Percentiles rank a stretch among this genome's conserved stretches.
Evolutionary conservation across 192 early-diverging fungal species (phyloP).

Genomic region (Rhizophagus sp.): DNA sequence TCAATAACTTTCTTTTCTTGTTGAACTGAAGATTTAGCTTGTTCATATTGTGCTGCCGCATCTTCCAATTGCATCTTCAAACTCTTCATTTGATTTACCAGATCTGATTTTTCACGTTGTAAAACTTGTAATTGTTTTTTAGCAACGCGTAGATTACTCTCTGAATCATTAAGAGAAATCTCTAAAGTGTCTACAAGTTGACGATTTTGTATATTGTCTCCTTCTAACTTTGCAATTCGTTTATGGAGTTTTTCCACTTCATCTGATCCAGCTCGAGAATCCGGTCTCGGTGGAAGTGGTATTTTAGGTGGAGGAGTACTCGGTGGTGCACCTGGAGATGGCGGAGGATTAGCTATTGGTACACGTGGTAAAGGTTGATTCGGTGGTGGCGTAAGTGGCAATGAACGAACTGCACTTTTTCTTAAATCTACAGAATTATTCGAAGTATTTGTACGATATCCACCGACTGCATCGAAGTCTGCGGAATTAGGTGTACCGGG

Average conservation of each 20-base stretch:
- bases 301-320: background rate
- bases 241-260: slow-evolving; percentile 37
- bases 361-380: slow-evolving; percentile 14
- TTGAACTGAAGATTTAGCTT: slow-evolving; percentile 24
- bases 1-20: slow-evolving; percentile 44
- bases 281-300: background rate
- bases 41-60: slow-evolving; percentile 36
- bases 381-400: slow-evolving; percentile 18
- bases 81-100: slow-evolving; percentile 40
- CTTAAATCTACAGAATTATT: background rate
- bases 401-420: background rate
- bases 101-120: slow-evolving; percentile 38
- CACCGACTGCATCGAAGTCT: background rate
- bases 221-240: slow-evolving; percentile 38
- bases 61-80: slow-evolving; percentile 41
- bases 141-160: slow-evolving; percentile 39
- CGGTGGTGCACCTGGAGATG: background rate
- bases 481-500: too few species aligned
- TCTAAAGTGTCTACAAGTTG: slow-evolving; percentile 43
- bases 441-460: background rate
- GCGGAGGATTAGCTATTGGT: too few species aligned
- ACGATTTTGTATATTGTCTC: slow-evolving; percentile 37
- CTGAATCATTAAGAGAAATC: slow-evolving; percentile 45
- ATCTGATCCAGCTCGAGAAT: background rate
- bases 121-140: slow-evolving; percentile 41